Percentiles rank a stretch among this genome's conserved stretches.
phyloP scores from a whole-genome alignment of 2,329 filamentous ascomycete species.

The Leptographium galeiforme region DNA sequence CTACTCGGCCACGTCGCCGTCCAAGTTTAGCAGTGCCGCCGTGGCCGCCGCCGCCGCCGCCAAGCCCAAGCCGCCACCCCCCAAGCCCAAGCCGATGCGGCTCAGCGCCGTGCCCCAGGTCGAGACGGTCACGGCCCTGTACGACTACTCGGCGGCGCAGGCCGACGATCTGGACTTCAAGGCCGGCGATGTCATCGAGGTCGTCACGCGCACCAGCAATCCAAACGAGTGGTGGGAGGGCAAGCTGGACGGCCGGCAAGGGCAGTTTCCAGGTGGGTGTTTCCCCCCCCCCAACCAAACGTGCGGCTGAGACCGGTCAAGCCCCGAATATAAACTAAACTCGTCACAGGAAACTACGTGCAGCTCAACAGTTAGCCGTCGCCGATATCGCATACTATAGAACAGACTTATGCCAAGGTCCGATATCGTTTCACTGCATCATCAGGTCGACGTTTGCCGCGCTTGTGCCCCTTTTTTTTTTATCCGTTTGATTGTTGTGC shows the following conservation, averaged over 20 bases:
- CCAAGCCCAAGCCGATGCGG: constrained; percentile 64
- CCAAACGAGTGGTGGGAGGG: constrained; percentile 98
- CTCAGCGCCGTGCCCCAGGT: constrained; percentile 42
- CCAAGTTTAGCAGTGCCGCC: neutral
- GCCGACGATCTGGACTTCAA: constrained; percentile 87
- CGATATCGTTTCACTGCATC: neutral
- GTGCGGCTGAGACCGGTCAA: too few species aligned
- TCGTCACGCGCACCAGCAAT: constrained; percentile 69
- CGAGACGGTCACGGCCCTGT: constrained; percentile 80
- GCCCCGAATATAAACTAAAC: neutral
- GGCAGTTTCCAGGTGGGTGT: constrained; percentile 81
- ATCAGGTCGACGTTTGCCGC: neutral
- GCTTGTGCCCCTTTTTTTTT: neutral
- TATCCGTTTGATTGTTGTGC: neutral
- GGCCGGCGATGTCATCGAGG: constrained; percentile 81
- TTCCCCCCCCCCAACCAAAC: too few species aligned
- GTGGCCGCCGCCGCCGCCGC: constrained; percentile 36
- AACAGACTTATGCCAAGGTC: neutral
- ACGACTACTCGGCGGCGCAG: constrained; percentile 92
- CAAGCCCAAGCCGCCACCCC: constrained; percentile 57
- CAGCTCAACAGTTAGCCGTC: constrained; percentile 21
- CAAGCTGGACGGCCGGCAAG: constrained; percentile 62
- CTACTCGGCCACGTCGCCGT: constrained; percentile 36
- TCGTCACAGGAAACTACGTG: constrained; percentile 30
- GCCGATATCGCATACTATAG: neutral